Base-by-base conservation (phyloP, 257 asterid species). In the Rehmannia glutinosa region DNA sequence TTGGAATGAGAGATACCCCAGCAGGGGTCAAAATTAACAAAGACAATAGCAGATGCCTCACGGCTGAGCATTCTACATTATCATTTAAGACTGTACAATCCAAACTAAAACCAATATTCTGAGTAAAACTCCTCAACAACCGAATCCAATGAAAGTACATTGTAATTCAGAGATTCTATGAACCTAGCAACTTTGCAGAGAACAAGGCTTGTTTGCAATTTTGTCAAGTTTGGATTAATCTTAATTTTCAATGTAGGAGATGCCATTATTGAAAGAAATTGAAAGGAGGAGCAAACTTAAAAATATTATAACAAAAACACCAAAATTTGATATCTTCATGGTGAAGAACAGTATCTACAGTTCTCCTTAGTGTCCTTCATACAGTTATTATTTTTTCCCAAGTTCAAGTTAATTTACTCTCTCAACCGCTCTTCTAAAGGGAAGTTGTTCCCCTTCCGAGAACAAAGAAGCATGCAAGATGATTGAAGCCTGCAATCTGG, bases 141-240 rank as follows among this genome's bases (percentile, higher is more conserved):
- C 65, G n/a, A 21, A 55, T 54, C 56, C 17, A 25, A 58, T 39
- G 20, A 11, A 58, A 49, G 24, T 20, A 17, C 54, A 62, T 28
- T 28, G 58, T 38, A 20, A 30, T 66, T 73, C 64, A 36, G 11
- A 27, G 70, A 66, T 66, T 41, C 62, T 16, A 43, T 21, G 45
- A 61, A 62, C 62, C 45, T 24, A 56, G 25, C 55, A 43, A 50
- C 60, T 36, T 70, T 38, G 38, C 41, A 35, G 23, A 61, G 54
- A 56, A 68, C 3, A 23, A 33, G 24, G 36, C 15, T 27, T 17
- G 9, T 25, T 21, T 59, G 28, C 56, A 42, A 23, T 24, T 51
- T 55, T 71, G 53, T 41, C 42, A 25, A 55, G 54, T 35, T 52
- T 17, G 55, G 39, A 62, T 38, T 35, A 47, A 41, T 45, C 25